Evolutionary conservation across 352 stramenopile species (phyloP).

Genomic region (Phytophthora meadii): DNA sequence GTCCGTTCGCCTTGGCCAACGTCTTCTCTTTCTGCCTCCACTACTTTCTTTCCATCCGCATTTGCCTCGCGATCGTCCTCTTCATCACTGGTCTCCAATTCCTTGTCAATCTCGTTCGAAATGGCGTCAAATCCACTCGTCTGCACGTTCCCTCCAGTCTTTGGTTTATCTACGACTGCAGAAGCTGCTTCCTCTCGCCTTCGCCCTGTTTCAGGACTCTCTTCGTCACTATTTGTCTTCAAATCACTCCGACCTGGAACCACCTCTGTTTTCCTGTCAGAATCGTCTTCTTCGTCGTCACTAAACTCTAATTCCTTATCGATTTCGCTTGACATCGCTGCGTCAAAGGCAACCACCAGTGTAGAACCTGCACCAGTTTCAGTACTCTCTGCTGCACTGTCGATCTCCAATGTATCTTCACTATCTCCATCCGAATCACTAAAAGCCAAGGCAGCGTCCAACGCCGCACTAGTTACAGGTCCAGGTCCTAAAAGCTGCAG

Average conservation of each 20-base stretch:
- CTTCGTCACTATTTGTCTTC: conserved; percentile 14
- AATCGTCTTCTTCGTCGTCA: conserved; percentile 27
- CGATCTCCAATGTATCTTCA: background rate
- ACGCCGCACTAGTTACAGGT: conserved; percentile 31
- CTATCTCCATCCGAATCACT: conserved; percentile 39
- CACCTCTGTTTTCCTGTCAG: background rate
- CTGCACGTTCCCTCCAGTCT: background rate
- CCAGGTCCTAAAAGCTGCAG: conserved; percentile 10
- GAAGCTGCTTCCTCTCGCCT: background rate
- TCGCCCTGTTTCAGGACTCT: background rate
- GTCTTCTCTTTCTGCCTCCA: background rate
- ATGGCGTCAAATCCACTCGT: conserved; percentile 17
- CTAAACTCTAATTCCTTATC: conserved; percentile 37
- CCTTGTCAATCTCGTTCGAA: conserved; percentile 38
- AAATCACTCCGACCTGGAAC: conserved; percentile 25
- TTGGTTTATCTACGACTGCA: background rate
- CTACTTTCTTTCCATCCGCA: background rate
- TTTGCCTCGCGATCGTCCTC: conserved; percentile 14
- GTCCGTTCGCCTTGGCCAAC: background rate
- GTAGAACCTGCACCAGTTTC: background rate
- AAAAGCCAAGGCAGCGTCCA: conserved; percentile 51
- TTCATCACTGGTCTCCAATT: conserved; percentile 40
- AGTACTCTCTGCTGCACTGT: background rate
- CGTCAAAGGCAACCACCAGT: conserved; percentile 9
- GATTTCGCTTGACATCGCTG: conserved; percentile 18